phyloP scores from a whole-genome alignment of 192 early-diverging fungal species.

The Geranomyces variabilis region DNA sequence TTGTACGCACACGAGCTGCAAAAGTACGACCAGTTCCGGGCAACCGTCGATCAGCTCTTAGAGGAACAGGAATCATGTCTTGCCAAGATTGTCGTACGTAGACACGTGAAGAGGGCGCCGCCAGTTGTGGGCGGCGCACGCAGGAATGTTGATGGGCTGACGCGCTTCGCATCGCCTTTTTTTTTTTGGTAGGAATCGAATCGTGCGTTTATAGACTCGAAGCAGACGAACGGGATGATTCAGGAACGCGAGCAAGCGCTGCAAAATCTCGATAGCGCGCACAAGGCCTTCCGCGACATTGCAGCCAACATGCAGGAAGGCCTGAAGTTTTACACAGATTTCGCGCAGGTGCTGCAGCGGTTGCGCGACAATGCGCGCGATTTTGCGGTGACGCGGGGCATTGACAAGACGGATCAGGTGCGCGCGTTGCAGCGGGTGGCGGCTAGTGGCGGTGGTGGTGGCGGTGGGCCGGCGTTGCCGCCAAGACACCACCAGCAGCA shows the following conservation, averaged over 20 bases:
- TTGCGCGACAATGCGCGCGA: conserved; percentile 69
- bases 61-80: conserved; percentile 68
- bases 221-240: conserved; percentile 60
- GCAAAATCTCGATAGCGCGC: conserved; percentile 75
- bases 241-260: conserved; percentile 75
- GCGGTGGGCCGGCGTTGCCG: conserved; percentile 2
- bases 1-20: conserved; percentile 68
- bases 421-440: conserved; percentile 14
- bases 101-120: too few relatives aligned
- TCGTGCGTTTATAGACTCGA: conserved; percentile 65
- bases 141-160: too few relatives aligned
- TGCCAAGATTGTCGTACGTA: conserved; percentile 49
- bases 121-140: too few relatives aligned
- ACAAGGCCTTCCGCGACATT: conserved; percentile 74
- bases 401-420: conserved; percentile 57
- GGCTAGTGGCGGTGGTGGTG: background rate
- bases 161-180: too few relatives aligned
- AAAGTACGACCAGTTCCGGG: conserved; percentile 71
- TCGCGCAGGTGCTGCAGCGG: conserved; percentile 64
- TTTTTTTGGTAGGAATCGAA: conserved; percentile 38
- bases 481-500: conserved; percentile 4
- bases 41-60: conserved; percentile 57
- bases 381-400: conserved; percentile 67
- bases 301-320: conserved; percentile 79
- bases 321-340: conserved; percentile 72